phyloP scores from a whole-genome alignment of 225 moss, liverwort and hornwort species.

The Marchantia paleacea region DNA sequence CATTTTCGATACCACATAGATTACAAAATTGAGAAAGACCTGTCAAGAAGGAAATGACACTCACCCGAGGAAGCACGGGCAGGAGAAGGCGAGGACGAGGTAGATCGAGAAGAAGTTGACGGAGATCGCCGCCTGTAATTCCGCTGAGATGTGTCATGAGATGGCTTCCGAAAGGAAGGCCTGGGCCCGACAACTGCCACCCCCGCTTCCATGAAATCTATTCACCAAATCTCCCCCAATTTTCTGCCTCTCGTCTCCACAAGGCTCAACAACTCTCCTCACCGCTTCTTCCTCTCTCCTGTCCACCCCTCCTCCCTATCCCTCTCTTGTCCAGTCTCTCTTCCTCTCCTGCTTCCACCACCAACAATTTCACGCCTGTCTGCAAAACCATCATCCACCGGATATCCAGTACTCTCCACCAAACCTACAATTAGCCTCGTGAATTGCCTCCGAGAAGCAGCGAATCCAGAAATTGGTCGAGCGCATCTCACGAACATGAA shows the following conservation, averaged over 20 bases:
- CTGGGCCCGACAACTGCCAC: conserved; percentile 30
- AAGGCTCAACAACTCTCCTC: not conserved
- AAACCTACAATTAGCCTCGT: too few relatives aligned
- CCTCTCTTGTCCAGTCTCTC: not conserved
- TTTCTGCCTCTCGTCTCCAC: not conserved
- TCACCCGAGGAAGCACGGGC: conserved; percentile 30
- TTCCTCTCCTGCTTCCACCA: not conserved
- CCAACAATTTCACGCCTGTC: too few relatives aligned
- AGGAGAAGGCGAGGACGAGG: conserved; percentile 32
- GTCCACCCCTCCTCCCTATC: not conserved
- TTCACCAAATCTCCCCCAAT: not conserved
- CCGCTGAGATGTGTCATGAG: conserved; percentile 50
- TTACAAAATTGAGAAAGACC: not conserved
- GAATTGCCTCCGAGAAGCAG: too few relatives aligned
- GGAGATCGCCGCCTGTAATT: conserved; percentile 62
- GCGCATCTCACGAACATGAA: too few relatives aligned
- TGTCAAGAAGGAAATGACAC: not conserved
- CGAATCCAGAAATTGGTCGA: too few relatives aligned
- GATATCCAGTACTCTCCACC: too few relatives aligned
- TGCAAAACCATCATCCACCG: too few relatives aligned
- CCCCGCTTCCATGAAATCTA: conserved; percentile 36
- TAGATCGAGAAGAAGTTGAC: conserved; percentile 36
- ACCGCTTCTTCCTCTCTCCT: not conserved
- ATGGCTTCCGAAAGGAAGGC: conserved; percentile 54
- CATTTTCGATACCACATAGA: not conserved